Evolutionary conservation across 257 asterid species (phyloP), one percentile per base, ranked within the genome.

Genomic region (Nicotiana obtusifolia): DNA sequence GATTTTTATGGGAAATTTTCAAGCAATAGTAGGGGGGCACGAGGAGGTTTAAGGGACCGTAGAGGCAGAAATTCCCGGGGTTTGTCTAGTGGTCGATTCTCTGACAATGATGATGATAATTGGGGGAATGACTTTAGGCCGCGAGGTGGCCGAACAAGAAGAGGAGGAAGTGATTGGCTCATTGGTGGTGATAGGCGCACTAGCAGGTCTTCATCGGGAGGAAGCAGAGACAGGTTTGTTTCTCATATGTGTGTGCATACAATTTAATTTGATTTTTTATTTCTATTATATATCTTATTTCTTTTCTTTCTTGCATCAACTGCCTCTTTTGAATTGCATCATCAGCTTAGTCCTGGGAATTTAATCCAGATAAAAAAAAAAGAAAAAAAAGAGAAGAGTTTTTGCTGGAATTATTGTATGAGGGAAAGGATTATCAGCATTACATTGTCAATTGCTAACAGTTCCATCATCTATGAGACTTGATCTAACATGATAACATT

Each of bases 1-100:
- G 99, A 95, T 85, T 88, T 64, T 80, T 95, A 95, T 17, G 98
- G 98, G 64, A 90, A 84, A 89, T 93, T 95, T 81, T 95, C 97
- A 24, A 90, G 87, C 90, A 90, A 91, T 61, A 85, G 90, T 7
- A 83, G 91, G 81, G 68, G 91, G 73, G 33, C 91, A 49, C 89
- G 86, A 24, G 89, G 97, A 87, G 92, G 97, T 57, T 84, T 86
- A 13, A 90, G 88, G 83, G 97, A 88, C 81, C 86, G 91, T 16
- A 86, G 97, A 79, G 67, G 83, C 61, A 89, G 95, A 87, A 73
- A 92, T 77, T 91, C 97, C 65, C 85, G 91, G 65, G 92, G 90
- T 80, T 86, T 92, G 90, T 85, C 88, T 66, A 84, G 86, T 84
- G 85, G 82, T 80, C 82, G 89, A 59, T 78, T 20, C 78, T 84